phyloP scores from a whole-genome alignment of 352 stramenopile genomes.

The Thalassiosira exigua region DNA sequence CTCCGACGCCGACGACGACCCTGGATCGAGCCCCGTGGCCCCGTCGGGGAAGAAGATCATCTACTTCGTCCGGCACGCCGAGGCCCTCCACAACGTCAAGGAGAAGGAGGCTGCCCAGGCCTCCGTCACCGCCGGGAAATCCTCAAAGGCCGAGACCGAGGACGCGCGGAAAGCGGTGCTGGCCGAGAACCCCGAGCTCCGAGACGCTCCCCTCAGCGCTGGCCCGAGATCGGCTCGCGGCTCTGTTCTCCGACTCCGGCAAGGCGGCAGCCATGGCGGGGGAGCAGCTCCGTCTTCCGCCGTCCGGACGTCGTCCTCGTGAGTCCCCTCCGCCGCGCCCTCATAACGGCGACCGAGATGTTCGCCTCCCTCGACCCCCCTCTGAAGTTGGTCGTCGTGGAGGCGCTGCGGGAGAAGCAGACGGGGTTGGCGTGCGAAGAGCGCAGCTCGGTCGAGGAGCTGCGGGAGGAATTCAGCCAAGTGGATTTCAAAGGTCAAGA shows the following conservation, averaged over 20 bases:
- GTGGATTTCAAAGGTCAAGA: slow-evolving; percentile 31
- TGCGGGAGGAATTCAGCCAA: slow-evolving; percentile 30
- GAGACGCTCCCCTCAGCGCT: slow-evolving; percentile 1
- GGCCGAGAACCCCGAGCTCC: neutral
- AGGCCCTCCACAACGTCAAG: slow-evolving; percentile 53
- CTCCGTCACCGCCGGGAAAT: slow-evolving; percentile 5
- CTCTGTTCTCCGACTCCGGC: slow-evolving; percentile 1
- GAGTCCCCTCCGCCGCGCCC: slow-evolving; percentile 4
- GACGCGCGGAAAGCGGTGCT: slow-evolving; percentile 4
- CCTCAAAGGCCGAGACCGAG: slow-evolving; percentile 9
- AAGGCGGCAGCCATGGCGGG: no score
- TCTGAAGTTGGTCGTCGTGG: slow-evolving; percentile 27
- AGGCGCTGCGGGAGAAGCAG: slow-evolving; percentile 34
- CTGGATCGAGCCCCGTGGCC: no score
- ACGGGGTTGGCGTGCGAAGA: slow-evolving; percentile 30
- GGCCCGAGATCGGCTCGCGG: neutral
- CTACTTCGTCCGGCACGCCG: slow-evolving; percentile 55
- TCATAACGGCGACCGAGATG: slow-evolving; percentile 12
- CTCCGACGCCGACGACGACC: no score
- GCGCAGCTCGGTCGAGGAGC: slow-evolving; percentile 12
- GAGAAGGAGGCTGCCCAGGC: slow-evolving; percentile 10
- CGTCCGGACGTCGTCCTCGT: slow-evolving; percentile 8
- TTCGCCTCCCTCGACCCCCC: slow-evolving; percentile 1
- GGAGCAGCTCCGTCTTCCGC: neutral
- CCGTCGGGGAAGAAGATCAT: slow-evolving; percentile 37